Evolutionary conservation across 169 alveolate species (phyloP), one percentile per base, ranked within the genome.

Genomic region (Theileria luwenshuni): DNA sequence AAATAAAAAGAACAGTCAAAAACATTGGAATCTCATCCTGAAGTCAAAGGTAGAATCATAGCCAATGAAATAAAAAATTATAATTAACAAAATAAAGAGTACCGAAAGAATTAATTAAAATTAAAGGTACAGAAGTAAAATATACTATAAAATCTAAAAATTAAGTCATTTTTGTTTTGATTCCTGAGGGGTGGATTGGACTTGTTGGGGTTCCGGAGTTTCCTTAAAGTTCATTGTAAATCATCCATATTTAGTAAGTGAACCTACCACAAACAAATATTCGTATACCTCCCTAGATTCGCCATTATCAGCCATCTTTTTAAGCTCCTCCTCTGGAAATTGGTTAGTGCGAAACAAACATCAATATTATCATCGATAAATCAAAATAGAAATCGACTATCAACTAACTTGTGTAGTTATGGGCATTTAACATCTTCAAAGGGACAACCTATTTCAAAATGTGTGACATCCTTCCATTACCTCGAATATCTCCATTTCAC

Each of bases 351-450:
- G 27, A 25, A 25, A 10, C 7, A 51, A 6, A 51, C 15, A 5
- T 3, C 7, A 35, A 25, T 10, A 51, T 51, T 30, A 35, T 51
- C 23, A 17, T n/a, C n/a, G n/a, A n/a, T n/a, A n/a, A n/a, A n/a
- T n/a, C n/a, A n/a, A 5, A 17, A 10, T 56, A 0, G 13, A 27
- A 25, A 27, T 33, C 15, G 15, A 56, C 10, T 56, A n/a, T 1
- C 0, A 10, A 3, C 33, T 56, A 47, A 28, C 71, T 74, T 3
- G 56, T 52, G 62, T 32, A 77, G 69, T 77, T 69, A 60, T 77
- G 86, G 28, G 69, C 69, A 19, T 48, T 56, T 47, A 77, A n/a
- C 58, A 27, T 59, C 25, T 43, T 67, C 56, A 77, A 33, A 10
- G 73, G 80, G 27, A 63, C 12, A 2, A 43, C 72, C 72, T 63